These are phyloP conservation scores for Eucalyptus shirleyi DNA, from an alignment of 345 rosid species.

Conservation along the genomic window DNA sequence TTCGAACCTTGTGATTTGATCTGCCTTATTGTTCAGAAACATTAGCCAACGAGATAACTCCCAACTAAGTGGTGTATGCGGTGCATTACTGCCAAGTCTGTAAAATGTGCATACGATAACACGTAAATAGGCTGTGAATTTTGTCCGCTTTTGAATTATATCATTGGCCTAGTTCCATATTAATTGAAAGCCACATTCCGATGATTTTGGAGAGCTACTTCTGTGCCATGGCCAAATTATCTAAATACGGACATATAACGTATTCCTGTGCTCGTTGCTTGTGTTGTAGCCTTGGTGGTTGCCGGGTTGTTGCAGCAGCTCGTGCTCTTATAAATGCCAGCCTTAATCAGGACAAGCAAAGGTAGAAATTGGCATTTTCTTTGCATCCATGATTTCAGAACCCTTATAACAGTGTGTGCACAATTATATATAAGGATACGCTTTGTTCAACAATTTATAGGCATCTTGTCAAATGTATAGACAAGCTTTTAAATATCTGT, in stretches of 20 bases:
- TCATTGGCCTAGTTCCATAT: neutral
- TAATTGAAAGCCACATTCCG: neutral
- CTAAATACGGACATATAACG: no score
- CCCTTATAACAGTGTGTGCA: no score
- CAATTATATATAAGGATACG: no score
- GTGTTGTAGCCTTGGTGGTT: neutral
- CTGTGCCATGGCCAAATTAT: no score
- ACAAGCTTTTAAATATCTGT: no score
- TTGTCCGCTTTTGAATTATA: neutral
- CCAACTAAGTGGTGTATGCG: neutral
- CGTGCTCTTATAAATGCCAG: neutral
- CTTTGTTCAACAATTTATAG: no score
- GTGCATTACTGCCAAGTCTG: neutral
- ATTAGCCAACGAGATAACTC: neutral
- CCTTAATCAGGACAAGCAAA: neutral
- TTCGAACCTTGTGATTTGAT: neutral
- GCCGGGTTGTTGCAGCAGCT: neutral
- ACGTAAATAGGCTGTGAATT: neutral
- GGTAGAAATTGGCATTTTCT: neutral
- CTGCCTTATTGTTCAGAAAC: neutral
- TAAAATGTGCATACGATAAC: neutral
- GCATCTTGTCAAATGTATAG: no score
- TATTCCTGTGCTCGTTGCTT: neutral
- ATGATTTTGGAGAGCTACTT: no score
- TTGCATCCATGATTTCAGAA: no score